These are phyloP conservation scores for Penicillium mononematosum DNA, from an alignment of 495 filamentous ascomycete genomes.

Conservation along the genomic window DNA sequence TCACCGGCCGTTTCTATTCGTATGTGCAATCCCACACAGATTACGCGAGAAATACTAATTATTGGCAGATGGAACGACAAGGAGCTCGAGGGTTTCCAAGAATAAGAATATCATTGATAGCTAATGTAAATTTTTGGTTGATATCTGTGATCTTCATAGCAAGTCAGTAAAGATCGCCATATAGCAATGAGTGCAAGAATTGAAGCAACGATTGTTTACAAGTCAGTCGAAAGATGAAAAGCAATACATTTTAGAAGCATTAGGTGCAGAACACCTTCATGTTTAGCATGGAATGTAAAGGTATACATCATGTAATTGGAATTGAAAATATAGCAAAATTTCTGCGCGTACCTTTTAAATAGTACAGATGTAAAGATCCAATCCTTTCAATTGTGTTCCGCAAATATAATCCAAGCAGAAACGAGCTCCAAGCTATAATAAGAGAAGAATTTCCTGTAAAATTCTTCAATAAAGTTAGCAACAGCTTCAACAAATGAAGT, in stretches of 20 bases:
- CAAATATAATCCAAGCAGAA: neutral
- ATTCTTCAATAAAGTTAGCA: constrained; percentile 34
- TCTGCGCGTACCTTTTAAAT: constrained; percentile 25
- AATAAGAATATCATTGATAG: constrained; percentile 22
- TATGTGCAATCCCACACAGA: constrained; percentile 40
- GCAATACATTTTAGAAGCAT: constrained; percentile 74
- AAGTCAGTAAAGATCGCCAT: constrained; percentile 37
- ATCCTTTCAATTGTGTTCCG: neutral
- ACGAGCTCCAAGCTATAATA: neutral
- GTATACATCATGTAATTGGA: constrained; percentile 61
- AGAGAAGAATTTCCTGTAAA: constrained; percentile 13
- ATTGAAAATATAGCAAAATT: constrained; percentile 8
- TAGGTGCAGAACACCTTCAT: constrained; percentile 65
- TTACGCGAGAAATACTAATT: constrained; percentile 38
- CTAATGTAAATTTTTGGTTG: constrained; percentile 8
- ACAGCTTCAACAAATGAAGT: constrained; percentile 15
- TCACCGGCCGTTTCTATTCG: constrained; percentile 76
- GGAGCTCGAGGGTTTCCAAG: constrained; percentile 63
- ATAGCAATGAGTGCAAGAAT: constrained; percentile 23
- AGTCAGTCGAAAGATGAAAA: constrained; percentile 99
- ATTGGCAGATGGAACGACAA: constrained; percentile 65
- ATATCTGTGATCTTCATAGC: constrained; percentile 27
- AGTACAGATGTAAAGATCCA: neutral
- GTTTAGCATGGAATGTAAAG: constrained; percentile 85
- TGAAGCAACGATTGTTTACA: constrained; percentile 21